phyloP scores from a whole-genome alignment of 2,329 filamentous ascomycete genomes.

The Lecanicillium sp. region DNA sequence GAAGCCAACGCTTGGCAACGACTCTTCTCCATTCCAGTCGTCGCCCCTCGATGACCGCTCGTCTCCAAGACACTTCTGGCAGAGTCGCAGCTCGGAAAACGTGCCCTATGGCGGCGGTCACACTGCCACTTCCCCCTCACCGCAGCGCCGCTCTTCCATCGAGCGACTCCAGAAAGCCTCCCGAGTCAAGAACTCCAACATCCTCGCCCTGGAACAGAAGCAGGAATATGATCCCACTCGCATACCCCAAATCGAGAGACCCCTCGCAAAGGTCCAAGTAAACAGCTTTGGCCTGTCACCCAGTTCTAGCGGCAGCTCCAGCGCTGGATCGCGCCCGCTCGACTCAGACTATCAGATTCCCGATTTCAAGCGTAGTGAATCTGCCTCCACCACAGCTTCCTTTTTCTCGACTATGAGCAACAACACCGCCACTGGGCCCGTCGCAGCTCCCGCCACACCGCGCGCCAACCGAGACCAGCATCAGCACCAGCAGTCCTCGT shows the following conservation, averaged over 20 bases:
- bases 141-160: conserved; percentile 80
- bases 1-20: conserved; percentile 64
- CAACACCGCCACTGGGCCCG: conserved; percentile 36
- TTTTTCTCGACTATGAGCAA: conserved; percentile 54
- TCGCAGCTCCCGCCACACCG: conserved; percentile 30
- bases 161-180: conserved; percentile 93
- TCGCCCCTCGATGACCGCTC: conserved; percentile 64
- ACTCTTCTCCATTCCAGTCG: conserved; percentile 79
- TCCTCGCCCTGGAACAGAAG: conserved; percentile 88
- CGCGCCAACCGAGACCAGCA: conserved; percentile 53
- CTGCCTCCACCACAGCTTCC: conserved; percentile 42
- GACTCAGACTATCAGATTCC: conserved; percentile 34
- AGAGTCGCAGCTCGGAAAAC: conserved; percentile 75
- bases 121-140: conserved; percentile 53
- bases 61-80: conserved; percentile 89
- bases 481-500: no score
- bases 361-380: conserved; percentile 45
- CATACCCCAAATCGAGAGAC: conserved; percentile 72
- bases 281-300: conserved; percentile 58
- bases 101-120: conserved; percentile 54
- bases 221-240: conserved; percentile 84
- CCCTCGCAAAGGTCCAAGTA: conserved; percentile 69
- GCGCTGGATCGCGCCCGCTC: conserved; percentile 39
- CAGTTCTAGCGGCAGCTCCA: conserved; percentile 39
- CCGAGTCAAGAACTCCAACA: conserved; percentile 95